phyloP scores from a whole-genome alignment of 768 basidiomycete genomes.

The Phanerochaete carnosa region DNA sequence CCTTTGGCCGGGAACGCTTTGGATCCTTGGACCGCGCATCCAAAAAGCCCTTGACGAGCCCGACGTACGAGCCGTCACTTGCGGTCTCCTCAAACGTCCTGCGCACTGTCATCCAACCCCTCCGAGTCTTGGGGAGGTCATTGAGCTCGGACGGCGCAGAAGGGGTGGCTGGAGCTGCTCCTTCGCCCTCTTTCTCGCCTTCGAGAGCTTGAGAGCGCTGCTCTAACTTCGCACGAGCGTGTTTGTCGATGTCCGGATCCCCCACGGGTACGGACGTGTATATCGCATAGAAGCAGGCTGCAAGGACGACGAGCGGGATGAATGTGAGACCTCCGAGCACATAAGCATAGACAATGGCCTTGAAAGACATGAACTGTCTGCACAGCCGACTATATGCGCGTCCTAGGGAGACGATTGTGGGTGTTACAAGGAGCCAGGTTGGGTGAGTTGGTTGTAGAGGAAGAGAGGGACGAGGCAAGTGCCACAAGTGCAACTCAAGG shows the following conservation, averaged over 20 bases:
- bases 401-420: not conserved
- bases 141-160: slow-evolving; percentile 34
- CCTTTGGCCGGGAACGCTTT: slow-evolving; percentile 79
- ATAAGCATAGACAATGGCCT: slow-evolving; percentile 77
- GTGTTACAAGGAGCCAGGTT: not conserved
- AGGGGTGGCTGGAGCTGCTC: slow-evolving; percentile 28
- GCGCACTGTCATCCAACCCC: slow-evolving; percentile 82
- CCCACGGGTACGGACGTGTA: slow-evolving; percentile 87
- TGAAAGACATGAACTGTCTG: slow-evolving; percentile 52
- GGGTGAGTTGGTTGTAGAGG: not conserved
- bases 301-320: slow-evolving; percentile 69
- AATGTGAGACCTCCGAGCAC: slow-evolving; percentile 89
- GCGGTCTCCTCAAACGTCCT: slow-evolving; percentile 69
- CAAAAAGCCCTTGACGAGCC: slow-evolving; percentile 74
- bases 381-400: not conserved
- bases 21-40: slow-evolving; percentile 85
- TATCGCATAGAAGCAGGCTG: slow-evolving; percentile 55
- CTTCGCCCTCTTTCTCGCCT: slow-evolving; percentile 21
- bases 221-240: slow-evolving; percentile 22
- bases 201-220: slow-evolving; percentile 17
- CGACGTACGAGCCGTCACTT: slow-evolving; percentile 69
- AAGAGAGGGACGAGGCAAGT: not conserved
- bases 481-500: not conserved
- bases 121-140: slow-evolving; percentile 64
- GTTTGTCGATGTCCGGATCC: slow-evolving; percentile 42